Base-by-base conservation (phyloP, 2,329 filamentous ascomycete genomes). In the Botrytis paeoniae region DNA sequence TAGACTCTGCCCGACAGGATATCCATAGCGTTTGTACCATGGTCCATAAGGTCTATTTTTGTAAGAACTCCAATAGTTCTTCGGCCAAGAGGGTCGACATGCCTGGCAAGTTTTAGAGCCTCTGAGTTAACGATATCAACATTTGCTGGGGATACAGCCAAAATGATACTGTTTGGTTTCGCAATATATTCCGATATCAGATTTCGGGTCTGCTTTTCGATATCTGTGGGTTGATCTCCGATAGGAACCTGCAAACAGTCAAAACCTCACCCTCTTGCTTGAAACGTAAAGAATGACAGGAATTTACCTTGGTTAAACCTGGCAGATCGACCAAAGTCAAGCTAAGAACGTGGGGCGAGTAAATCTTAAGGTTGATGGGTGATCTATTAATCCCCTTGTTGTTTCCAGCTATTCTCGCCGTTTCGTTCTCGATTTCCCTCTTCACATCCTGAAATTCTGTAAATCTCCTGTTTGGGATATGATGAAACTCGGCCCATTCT, bases 101-200 rank as follows among this genome's bases (percentile, higher is more conserved):
- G 94, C 70, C 96, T 92, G 74, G 96, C 96, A 75, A 99, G 91
- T 84, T 99, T 99, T 78, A 99, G 85, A 12, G 96, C 95, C 83
- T 99, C 96, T 12, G 96, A 99, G 83, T 99, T 99, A 81, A 98
- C 96, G 79, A 99, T 91, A 81, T 99, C 96, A 80, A 98, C 95
- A 80, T 99, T 99, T 70, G 96, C 96, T 29, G 96, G 95, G 20
- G 96, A 98, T 37, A 99, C 96, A 45, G 96, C 96, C 70, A 99
- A 89, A 76, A 99, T 91, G 80, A 99, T 97, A 83, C 95, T 98
- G 87, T 99, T 99, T 22, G 96, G 95, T 85, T 99, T 99, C 73
- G 95, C 95, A 80, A 98, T 99, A 82, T 98, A 99, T 85, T 99
- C 96, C 72, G 95, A 93, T 79, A 99, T 98, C 79, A 99, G 89